These are phyloP conservation scores for Candida ascalaphidarum DNA, from an alignment of 805 yeast genomes.

Conservation along the genomic window DNA sequence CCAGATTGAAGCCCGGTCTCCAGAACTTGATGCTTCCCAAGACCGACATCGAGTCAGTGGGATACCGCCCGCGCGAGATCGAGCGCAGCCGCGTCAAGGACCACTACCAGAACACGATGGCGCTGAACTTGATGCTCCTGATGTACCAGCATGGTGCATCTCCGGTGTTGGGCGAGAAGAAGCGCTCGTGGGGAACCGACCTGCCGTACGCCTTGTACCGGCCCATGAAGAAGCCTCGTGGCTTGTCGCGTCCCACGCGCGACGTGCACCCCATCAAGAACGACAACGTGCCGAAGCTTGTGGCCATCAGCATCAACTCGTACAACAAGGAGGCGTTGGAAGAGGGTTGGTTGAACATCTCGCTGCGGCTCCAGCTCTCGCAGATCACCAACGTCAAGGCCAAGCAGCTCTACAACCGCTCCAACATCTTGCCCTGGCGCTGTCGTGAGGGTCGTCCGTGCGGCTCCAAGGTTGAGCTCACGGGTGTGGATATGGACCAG, in stretches of 20 bases:
- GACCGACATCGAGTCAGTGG: slow-evolving; percentile 73
- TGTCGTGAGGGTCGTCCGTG: slow-evolving; percentile 81
- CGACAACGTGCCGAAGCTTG: slow-evolving; percentile 64
- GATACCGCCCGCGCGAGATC: slow-evolving; percentile 66
- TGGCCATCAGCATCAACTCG: slow-evolving; percentile 64
- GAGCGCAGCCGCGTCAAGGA: slow-evolving; percentile 73
- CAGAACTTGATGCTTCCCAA: slow-evolving; percentile 58
- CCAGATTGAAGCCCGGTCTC: slow-evolving; percentile 66
- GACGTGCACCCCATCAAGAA: slow-evolving; percentile 61
- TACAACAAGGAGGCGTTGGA: slow-evolving; percentile 67
- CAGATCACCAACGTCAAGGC: slow-evolving; percentile 94
- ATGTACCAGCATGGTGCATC: slow-evolving; percentile 61
- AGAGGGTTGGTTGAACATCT: slow-evolving; percentile 62
- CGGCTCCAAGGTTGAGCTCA: slow-evolving; percentile 78
- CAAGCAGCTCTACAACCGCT: slow-evolving; percentile 57
- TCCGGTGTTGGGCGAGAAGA: slow-evolving; percentile 54
- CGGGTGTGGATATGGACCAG: slow-evolving; percentile 78
- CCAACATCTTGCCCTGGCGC: slow-evolving; percentile 80
- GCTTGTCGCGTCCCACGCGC: slow-evolving; percentile 66
- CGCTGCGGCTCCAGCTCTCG: slow-evolving; percentile 73
- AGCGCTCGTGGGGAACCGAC: slow-evolving; percentile 76
- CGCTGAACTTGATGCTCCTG: slow-evolving; percentile 70
- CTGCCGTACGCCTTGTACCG: slow-evolving; percentile 88
- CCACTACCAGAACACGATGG: slow-evolving; percentile 66
- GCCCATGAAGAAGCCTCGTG: slow-evolving; percentile 66